Conservation (phyloP, 1,139 yeast species). For the Hyphopichia fennica region DNA sequence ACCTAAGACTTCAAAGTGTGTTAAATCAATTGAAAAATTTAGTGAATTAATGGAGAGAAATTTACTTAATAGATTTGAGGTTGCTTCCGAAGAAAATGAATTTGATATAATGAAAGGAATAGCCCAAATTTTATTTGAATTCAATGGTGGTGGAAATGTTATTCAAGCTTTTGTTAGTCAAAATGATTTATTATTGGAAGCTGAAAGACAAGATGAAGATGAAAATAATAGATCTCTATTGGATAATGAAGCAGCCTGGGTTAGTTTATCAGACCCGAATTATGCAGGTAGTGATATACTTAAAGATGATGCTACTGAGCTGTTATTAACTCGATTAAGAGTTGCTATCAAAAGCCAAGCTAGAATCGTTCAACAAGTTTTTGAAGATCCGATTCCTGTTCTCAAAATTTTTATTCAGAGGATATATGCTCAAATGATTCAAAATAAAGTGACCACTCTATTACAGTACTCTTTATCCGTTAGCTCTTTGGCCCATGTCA, state of each 20-base stretch:
- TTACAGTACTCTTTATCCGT: slow-evolving; percentile 64
- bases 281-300: slow-evolving; percentile 22
- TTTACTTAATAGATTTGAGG: slow-evolving; percentile 56
- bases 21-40: slow-evolving; percentile 61
- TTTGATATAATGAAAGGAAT: slow-evolving; percentile 74
- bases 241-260: slow-evolving; percentile 43
- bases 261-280: slow-evolving; percentile 36
- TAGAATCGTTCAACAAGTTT: slow-evolving; percentile 70
- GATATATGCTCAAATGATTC: slow-evolving; percentile 74
- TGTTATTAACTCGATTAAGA: slow-evolving; percentile 34
- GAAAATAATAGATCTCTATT: slow-evolving; percentile 38
- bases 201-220: slow-evolving; percentile 27
- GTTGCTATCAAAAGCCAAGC: slow-evolving; percentile 66
- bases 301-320: slow-evolving; percentile 34
- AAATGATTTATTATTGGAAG: slow-evolving; percentile 66
- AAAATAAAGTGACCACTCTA: slow-evolving; percentile 62
- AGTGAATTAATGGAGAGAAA: slow-evolving; percentile 76
- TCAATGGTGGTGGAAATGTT: slow-evolving; percentile 83
- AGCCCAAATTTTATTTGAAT: slow-evolving; percentile 75
- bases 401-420: slow-evolving; percentile 71
- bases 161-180: slow-evolving; percentile 82
- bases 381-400: slow-evolving; percentile 65
- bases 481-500: slow-evolving; percentile 72
- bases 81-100: slow-evolving; percentile 57
- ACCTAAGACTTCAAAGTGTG: slow-evolving; percentile 50